Conservation (phyloP, 352 stramenopile species). For the Globisporangium yorkense region DNA sequence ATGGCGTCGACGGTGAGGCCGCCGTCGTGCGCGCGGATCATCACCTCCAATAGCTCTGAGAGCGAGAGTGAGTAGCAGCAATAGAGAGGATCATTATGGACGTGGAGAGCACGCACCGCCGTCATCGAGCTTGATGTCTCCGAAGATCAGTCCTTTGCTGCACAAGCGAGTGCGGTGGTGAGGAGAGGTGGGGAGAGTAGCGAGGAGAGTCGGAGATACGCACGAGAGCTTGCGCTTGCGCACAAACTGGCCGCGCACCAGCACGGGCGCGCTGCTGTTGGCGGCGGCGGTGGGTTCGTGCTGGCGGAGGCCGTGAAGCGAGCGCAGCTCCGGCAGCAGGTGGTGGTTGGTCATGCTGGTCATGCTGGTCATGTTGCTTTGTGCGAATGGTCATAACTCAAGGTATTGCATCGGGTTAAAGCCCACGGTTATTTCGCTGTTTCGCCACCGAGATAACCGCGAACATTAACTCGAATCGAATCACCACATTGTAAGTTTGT, state of each 20-base stretch:
- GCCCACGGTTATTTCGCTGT: too few relatives aligned
- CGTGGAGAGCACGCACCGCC: conserved; percentile 20
- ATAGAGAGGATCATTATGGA: background rate
- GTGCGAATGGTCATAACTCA: too few relatives aligned
- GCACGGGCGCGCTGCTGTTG: conserved; percentile 11
- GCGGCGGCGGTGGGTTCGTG: background rate
- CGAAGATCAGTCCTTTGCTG: conserved; percentile 81
- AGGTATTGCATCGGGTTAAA: too few relatives aligned
- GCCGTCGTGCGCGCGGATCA: conserved; percentile 62
- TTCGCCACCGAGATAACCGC: too few relatives aligned
- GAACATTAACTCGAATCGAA: too few relatives aligned
- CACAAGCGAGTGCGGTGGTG: background rate
- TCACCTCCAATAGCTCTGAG: conserved; percentile 71
- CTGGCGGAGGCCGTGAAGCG: background rate
- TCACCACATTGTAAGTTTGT: too few relatives aligned
- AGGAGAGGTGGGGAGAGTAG: background rate
- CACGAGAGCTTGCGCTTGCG: conserved; percentile 84
- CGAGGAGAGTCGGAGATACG: conserved; percentile 9
- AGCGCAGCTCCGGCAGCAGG: background rate
- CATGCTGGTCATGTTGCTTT: background rate
- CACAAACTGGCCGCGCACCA: conserved; percentile 59
- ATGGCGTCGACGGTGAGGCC: conserved; percentile 55
- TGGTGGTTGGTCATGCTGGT: too few relatives aligned
- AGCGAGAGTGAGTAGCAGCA: background rate
- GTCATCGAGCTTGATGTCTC: conserved; percentile 68